Conservation (phyloP, 306 rosid species). For the Hippophae tibetana region DNA sequence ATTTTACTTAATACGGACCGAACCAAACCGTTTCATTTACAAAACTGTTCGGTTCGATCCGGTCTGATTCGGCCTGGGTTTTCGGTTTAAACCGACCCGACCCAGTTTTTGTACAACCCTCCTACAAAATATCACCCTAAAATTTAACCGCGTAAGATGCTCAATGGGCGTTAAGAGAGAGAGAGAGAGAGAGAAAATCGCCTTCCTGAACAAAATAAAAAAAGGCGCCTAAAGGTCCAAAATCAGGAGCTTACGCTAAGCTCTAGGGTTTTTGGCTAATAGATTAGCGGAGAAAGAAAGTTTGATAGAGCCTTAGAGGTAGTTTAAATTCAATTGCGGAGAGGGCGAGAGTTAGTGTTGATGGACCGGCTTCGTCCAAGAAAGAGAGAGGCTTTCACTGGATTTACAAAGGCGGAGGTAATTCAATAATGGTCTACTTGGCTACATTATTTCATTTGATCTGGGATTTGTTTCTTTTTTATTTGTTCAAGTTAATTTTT, state of each 20-base stretch:
- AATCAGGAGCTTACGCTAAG: background rate
- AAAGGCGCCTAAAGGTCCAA: background rate
- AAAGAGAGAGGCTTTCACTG: constrained; percentile 41
- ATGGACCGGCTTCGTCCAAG: constrained; percentile 98
- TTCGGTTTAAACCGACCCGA: too few relatives aligned
- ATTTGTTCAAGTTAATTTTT: too few relatives aligned
- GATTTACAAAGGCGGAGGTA: constrained; percentile 81
- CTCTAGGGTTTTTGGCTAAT: constrained; percentile 3
- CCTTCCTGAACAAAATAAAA: background rate
- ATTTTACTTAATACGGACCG: too few relatives aligned
- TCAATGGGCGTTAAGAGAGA: too few relatives aligned
- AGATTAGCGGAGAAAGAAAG: background rate
- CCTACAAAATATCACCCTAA: too few relatives aligned
- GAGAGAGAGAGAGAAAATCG: background rate
- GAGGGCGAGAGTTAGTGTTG: background rate
- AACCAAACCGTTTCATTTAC: too few relatives aligned
- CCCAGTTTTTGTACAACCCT: too few relatives aligned
- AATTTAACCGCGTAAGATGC: too few relatives aligned
- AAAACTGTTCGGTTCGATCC: too few relatives aligned
- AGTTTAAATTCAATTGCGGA: background rate
- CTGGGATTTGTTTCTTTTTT: background rate
- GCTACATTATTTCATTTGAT: background rate
- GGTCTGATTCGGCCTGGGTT: too few relatives aligned
- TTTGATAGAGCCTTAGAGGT: background rate
- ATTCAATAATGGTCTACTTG: background rate